Percentiles rank a stretch among this genome's conserved stretches.
Conservation (phyloP, 1,139 yeast species). For the Debaryomyces sp. region DNA sequence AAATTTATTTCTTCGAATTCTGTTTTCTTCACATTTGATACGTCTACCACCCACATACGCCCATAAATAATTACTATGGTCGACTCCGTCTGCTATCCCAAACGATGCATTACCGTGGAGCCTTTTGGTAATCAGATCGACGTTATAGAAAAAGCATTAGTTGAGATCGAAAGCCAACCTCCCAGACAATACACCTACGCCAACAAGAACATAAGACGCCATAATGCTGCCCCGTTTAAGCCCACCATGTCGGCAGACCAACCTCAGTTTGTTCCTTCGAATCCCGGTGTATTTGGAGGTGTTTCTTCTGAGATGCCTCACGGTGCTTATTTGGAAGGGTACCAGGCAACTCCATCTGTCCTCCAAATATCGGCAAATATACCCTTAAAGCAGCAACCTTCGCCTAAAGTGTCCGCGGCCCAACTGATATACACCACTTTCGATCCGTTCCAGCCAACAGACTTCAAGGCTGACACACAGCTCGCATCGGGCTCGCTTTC, state of each 20-base stretch:
- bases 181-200: slow-evolving; percentile 14
- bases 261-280: not conserved
- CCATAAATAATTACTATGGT: not conserved
- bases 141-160: slow-evolving; percentile 30
- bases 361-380: not conserved
- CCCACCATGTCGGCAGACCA: not conserved
- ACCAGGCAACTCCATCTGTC: not conserved
- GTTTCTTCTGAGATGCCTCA: not conserved
- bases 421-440: slow-evolving; percentile 10
- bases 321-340: not conserved
- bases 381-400: not conserved
- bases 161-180: slow-evolving; percentile 38
- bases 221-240: not conserved
- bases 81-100: slow-evolving; percentile 19
- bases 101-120: slow-evolving; percentile 28
- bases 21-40: not conserved
- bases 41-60: not conserved
- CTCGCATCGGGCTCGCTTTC: not conserved
- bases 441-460: slow-evolving; percentile 28
- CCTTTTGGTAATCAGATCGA: slow-evolving; percentile 39
- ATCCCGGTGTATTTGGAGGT: not conserved
- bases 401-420: not conserved
- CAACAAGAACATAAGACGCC: slow-evolving; percentile 9
- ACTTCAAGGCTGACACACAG: slow-evolving; percentile 8
- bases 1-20: not conserved